Evolutionary conservation across 306 rosid genomes (phyloP).

Genomic region (Erythrophleum fordii): DNA sequence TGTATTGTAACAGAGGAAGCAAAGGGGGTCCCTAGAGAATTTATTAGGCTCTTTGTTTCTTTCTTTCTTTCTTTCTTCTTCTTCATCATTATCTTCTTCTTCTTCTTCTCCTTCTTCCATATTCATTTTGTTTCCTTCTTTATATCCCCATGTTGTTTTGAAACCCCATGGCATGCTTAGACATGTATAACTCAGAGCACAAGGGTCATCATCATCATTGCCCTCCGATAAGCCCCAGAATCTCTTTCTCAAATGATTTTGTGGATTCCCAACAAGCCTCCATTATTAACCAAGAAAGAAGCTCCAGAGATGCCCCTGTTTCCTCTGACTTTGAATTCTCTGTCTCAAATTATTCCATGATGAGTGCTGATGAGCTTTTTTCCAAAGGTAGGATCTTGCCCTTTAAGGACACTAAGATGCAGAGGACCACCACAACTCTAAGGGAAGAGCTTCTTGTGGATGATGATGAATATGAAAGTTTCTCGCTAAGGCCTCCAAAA

Average conservation of each 20-base stretch:
- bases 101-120: conserved; percentile 5
- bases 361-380: conserved; percentile 95
- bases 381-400: conserved; percentile 83
- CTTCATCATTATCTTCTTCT: conserved; percentile 19
- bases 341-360: conserved; percentile 65
- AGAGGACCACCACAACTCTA: conserved; percentile 68
- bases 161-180: conserved; percentile 81
- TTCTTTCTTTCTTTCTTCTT: conserved; percentile 8
- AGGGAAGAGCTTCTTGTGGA: conserved; percentile 75
- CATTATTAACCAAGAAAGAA: conserved; percentile 48
- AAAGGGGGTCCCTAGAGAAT: conserved; percentile 41
- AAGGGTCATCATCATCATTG: conserved; percentile 48
- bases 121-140: background rate
- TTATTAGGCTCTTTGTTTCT: conserved; percentile 33
- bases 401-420: conserved; percentile 56
- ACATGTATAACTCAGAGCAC: conserved; percentile 79
- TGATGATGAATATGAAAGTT: conserved; percentile 38
- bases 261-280: conserved; percentile 64
- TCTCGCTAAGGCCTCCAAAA: conserved; percentile 65
- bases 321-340: conserved; percentile 88
- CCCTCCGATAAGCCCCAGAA: conserved; percentile 78
- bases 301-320: conserved; percentile 50
- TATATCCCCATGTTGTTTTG: conserved; percentile 43
- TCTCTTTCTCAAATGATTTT: conserved; percentile 89
- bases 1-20: conserved; percentile 28